Base-by-base conservation (phyloP, 768 basidiomycete species). In the Lentinula detonsa region DNA sequence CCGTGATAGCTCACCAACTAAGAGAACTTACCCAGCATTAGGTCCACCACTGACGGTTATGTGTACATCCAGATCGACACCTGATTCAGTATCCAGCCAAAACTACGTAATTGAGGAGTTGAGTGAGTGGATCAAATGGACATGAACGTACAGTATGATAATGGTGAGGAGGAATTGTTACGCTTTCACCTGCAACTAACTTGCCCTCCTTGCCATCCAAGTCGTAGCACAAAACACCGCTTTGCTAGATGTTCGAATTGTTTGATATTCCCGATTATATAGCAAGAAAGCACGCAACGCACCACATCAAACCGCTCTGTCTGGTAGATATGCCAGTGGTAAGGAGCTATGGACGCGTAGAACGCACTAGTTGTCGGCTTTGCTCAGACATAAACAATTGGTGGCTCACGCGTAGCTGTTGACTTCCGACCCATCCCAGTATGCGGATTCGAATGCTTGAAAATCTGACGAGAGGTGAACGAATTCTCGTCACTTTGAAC, bases 241-340 rank as follows among this genome's bases (percentile, higher is more conserved):
- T 66, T 50, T 67, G 63, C 66, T 67, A 43, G 23, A 49, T 33
- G 4, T n/a, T 4, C 4, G 7, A 39, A 39, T 39, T 31, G 59
- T 28, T 9, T 31, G 6, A 28, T 9, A 13, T 42, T 40, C 37
- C n/a, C 16, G 6, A 40, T n/a, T 18, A 50, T 53, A 1, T 8
- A 33, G 11, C 28, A 21, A n/a, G 11, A 31, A 28, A 28, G 1
- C 50, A 51, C 18, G 43, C n/a, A 18, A 8, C 35, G 39, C 40
- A 68, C 67, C 15, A 70, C 69, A 35, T 67, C 52, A 59, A 70
- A 70, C 9, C 65, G 67, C 54, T 70, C 69, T 35, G 69, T 70
- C 55, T 70, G 69, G 45, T 67, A 69, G 5, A 70, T 59, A 59
- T 70, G 69, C 68, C 68, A 69, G 58, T 70, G 69, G 59, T 69